A percentile compares a stretch with the other conserved stretches of the same genome.
These are phyloP conservation scores for Tillandsia fasciculata DNA, from an alignment of 176 grass and related monocot genomes.

Conservation along the genomic window DNA sequence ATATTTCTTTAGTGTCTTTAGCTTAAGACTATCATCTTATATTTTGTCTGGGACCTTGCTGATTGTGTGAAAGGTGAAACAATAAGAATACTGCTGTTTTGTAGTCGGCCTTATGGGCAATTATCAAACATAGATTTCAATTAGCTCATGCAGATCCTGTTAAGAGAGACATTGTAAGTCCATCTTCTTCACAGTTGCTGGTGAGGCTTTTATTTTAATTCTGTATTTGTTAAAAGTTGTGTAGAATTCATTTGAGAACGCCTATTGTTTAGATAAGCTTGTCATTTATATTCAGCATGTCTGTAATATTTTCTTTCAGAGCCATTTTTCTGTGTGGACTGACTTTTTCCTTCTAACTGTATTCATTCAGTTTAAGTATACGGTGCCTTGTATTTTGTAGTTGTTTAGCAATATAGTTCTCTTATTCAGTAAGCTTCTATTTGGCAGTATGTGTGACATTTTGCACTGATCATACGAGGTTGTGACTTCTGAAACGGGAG, in stretches of 20 bases:
- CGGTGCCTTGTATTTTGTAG: no score
- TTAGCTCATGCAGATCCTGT: constrained; percentile 18
- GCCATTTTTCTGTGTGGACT: background rate
- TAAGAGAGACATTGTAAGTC: constrained; percentile 29
- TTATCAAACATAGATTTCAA: constrained; percentile 34
- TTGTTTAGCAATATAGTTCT: no score
- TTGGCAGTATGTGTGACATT: no score
- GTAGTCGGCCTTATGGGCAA: constrained; percentile 30
- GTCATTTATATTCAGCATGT: background rate
- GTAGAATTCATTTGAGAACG: background rate
- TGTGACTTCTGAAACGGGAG: no score
- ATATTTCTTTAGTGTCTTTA: constrained; percentile 26
- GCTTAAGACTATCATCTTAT: constrained; percentile 23
- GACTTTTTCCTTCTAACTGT: background rate
- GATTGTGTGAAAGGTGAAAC: constrained; percentile 40
- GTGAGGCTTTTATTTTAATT: constrained; percentile 16
- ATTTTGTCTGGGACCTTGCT: constrained; percentile 32
- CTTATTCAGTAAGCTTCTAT: no score
- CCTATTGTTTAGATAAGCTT: constrained; percentile 1
- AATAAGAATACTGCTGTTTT: constrained; percentile 46
- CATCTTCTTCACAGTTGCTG: constrained; percentile 16
- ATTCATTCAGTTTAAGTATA: background rate
- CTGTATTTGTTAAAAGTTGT: constrained; percentile 17
- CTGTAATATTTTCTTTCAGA: background rate
- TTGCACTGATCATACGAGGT: no score